phyloP scores from a whole-genome alignment of 1,284 basidiomycete species.

The Termitomyces sp. region DNA sequence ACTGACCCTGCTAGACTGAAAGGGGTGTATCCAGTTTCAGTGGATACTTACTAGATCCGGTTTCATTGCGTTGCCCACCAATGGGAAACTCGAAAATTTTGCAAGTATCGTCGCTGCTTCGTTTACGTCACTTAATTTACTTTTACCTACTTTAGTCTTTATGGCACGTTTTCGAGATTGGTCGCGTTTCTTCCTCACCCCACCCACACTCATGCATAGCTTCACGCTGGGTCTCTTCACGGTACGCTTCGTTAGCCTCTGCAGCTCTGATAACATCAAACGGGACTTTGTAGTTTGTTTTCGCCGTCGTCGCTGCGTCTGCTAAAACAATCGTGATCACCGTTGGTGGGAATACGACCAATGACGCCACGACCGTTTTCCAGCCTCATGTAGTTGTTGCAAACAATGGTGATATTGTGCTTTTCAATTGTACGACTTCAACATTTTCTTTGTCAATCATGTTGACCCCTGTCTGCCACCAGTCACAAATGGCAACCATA shows the following conservation, averaged over 20 bases:
- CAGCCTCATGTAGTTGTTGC: conserved; percentile 42
- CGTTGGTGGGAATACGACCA: conserved; percentile 43
- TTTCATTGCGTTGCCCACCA: not conserved
- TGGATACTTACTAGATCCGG: not conserved
- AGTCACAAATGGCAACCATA: conserved; percentile 56
- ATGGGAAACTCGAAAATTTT: not conserved
- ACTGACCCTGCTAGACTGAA: not conserved
- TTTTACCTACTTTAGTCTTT: conserved; percentile 1
- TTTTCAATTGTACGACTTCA: conserved; percentile 46
- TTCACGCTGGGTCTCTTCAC: conserved; percentile 3
- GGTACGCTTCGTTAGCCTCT: not conserved
- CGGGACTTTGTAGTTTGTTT: not conserved
- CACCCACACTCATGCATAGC: not conserved
- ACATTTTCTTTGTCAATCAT: conserved; percentile 5
- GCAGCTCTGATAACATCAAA: not conserved
- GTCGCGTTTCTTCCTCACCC: not conserved
- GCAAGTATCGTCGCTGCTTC: not conserved
- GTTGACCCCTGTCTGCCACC: not conserved
- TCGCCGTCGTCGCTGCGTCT: conserved; percentile 11
- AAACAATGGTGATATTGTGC: conserved; percentile 39
- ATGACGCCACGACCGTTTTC: conserved; percentile 40
- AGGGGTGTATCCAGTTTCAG: not conserved
- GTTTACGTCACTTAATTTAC: conserved; percentile 7
- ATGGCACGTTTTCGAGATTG: not conserved
- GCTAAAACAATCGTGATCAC: conserved; percentile 40